Evolutionary conservation across 495 filamentous ascomycete species (phyloP).

Genomic region (Clohesyomyces aquaticus): DNA sequence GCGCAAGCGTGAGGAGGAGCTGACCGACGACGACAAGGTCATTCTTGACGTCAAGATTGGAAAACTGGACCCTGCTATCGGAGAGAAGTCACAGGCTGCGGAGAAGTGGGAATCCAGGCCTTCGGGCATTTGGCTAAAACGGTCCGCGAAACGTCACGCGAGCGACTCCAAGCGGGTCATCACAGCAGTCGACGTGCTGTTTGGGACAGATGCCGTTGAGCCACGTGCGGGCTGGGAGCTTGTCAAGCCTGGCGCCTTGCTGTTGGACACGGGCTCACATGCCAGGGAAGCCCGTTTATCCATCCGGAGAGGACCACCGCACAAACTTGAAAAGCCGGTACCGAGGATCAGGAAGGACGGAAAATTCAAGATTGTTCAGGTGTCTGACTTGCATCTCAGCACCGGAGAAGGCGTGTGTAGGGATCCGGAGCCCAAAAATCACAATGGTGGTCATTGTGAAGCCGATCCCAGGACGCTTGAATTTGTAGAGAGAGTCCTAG

Average conservation of each 20-base stretch:
- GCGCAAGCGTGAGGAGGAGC: conserved; percentile 86
- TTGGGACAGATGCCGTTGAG: conserved; percentile 91
- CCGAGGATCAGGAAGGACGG: conserved; percentile 81
- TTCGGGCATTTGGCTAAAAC: conserved; percentile 84
- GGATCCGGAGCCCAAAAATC: conserved; percentile 74
- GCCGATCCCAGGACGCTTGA: conserved; percentile 91
- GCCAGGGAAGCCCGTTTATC: conserved; percentile 70
- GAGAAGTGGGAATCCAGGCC: conserved; percentile 81
- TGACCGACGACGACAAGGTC: conserved; percentile 73
- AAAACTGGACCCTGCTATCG: conserved; percentile 69
- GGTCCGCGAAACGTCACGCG: conserved; percentile 72
- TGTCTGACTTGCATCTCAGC: conserved; percentile 87
- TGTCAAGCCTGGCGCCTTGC: conserved; percentile 67
- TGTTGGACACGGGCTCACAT: conserved; percentile 66
- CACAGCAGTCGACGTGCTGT: conserved; percentile 87
- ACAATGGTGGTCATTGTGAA: conserved; percentile 77
- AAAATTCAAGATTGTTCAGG: conserved; percentile 96
- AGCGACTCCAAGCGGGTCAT: conserved; percentile 78
- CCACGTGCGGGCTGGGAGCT: conserved; percentile 78
- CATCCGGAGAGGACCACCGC: conserved; percentile 69
- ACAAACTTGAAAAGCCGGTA: conserved; percentile 63
- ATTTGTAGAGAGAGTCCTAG: conserved; percentile 78
- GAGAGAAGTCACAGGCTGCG: conserved; percentile 58
- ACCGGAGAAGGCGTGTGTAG: conserved; percentile 85
- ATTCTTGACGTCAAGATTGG: conserved; percentile 84